phyloP scores from a whole-genome alignment of 2,329 filamentous ascomycete genomes.

The Cercospora sp. region DNA sequence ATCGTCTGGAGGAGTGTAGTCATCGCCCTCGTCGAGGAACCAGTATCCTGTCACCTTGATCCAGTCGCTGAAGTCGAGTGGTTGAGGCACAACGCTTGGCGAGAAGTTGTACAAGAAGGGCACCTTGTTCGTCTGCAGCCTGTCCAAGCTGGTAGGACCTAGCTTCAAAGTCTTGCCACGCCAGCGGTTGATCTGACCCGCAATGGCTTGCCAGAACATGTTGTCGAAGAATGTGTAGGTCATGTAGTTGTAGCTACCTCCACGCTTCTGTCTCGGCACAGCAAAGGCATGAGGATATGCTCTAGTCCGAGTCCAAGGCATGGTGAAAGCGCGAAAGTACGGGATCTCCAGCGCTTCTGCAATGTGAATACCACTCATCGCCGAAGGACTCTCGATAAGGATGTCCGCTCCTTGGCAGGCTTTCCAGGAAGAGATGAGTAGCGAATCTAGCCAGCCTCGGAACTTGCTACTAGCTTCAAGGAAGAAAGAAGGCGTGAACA shows the following conservation, averaged over 20 bases:
- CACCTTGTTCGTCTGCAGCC: constrained; percentile 95
- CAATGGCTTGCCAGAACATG: constrained; percentile 93
- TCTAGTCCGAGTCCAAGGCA: constrained; percentile 96
- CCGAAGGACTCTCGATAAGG: constrained; percentile 90
- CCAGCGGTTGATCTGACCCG: constrained; percentile 90
- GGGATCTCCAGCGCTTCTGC: constrained; percentile 90
- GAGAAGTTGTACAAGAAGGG: constrained; percentile 98
- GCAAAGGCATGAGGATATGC: constrained; percentile 97
- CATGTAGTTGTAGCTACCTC: constrained; percentile 90
- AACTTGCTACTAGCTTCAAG: constrained; percentile 85
- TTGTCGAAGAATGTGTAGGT: constrained; percentile 97
- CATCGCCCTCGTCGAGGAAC: constrained; percentile 79
- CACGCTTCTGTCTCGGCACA: constrained; percentile 77
- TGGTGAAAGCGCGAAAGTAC: constrained; percentile 96
- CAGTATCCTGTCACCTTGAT: constrained; percentile 96
- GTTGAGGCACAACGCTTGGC: constrained; percentile 87
- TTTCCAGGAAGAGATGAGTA: constrained; percentile 76
- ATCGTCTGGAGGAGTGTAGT: constrained; percentile 73
- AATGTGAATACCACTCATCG: constrained; percentile 97
- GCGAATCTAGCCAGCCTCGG: constrained; percentile 89
- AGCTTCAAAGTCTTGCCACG: constrained; percentile 76
- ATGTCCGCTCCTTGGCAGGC: constrained; percentile 87
- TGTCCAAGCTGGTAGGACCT: constrained; percentile 78
- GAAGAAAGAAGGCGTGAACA: constrained; percentile 91
- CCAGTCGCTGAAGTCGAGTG: constrained; percentile 96